Evolutionary conservation across 306 rosid species (phyloP).

Genomic region (Medicago ruthenica): DNA sequence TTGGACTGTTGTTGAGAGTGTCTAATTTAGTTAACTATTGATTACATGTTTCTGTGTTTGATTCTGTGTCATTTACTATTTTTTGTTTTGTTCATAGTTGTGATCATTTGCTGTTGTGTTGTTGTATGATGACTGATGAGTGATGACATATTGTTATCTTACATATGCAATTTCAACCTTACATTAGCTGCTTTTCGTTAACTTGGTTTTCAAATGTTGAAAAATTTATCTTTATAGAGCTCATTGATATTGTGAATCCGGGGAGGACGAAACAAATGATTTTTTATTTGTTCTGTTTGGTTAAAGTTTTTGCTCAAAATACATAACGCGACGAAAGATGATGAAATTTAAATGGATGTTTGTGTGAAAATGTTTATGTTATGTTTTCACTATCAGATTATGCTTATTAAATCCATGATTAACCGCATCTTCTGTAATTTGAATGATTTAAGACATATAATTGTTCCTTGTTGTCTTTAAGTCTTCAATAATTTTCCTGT

Average conservation of each 20-base stretch:
- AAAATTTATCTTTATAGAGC: not conserved
- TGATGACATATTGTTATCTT: constrained; percentile 18
- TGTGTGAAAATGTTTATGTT: not conserved
- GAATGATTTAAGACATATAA: constrained; percentile 30
- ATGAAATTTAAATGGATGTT: not conserved
- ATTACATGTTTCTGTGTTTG: constrained; percentile 27
- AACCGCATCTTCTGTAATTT: constrained; percentile 20
- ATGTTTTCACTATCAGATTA: constrained; percentile 5
- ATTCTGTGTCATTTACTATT: constrained; percentile 1
- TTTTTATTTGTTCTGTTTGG: constrained; percentile 24
- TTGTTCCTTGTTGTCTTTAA: constrained; percentile 20
- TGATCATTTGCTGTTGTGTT: constrained; percentile 20
- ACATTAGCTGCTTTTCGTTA: constrained; percentile 11
- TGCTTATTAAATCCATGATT: constrained; percentile 9
- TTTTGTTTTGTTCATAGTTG: constrained; percentile 25
- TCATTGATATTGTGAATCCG: constrained; percentile 29
- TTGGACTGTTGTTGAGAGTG: constrained; percentile 28
- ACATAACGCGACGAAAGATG: not conserved
- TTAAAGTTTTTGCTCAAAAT: not conserved
- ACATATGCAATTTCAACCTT: constrained; percentile 12
- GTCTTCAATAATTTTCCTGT: constrained; percentile 29
- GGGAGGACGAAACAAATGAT: constrained; percentile 27
- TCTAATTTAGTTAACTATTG: constrained; percentile 16
- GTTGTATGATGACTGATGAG: constrained; percentile 5
- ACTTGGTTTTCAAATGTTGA: constrained; percentile 33